Conservation (phyloP, 2,329 filamentous ascomycete species). For the Lachnellula arida region DNA sequence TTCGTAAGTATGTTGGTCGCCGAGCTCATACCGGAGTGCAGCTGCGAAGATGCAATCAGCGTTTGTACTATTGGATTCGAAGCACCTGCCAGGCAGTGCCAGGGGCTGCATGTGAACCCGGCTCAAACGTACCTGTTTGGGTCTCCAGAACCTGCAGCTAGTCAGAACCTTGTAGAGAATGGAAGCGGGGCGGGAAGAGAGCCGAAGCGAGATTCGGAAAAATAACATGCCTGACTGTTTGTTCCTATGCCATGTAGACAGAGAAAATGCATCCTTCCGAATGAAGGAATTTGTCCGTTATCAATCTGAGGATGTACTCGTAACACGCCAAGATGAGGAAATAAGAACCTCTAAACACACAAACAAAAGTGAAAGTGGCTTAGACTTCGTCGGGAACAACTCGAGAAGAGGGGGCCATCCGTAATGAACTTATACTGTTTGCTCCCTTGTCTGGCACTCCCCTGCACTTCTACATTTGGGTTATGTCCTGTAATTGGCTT, state of each 20-base stretch:
- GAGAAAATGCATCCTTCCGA: slow-evolving; percentile 2
- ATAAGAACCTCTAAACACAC: too few relatives aligned
- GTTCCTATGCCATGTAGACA: slow-evolving; percentile 8
- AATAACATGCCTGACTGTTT: slow-evolving; percentile 1
- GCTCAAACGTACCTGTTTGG: slow-evolving; percentile 1
- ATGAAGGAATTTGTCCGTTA: not conserved
- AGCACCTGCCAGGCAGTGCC: not conserved
- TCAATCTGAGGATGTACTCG: too few relatives aligned
- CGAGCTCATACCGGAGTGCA: slow-evolving; percentile 11
- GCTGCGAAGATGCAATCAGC: slow-evolving; percentile 1
- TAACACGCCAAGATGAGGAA: too few relatives aligned
- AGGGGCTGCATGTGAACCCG: not conserved
- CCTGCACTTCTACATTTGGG: too few relatives aligned
- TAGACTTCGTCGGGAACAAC: too few relatives aligned
- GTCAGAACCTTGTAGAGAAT: not conserved
- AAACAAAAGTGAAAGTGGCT: too few relatives aligned
- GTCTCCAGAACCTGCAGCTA: slow-evolving; percentile 1
- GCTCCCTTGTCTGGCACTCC: too few relatives aligned
- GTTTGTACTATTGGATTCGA: not conserved
- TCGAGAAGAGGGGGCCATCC: too few relatives aligned
- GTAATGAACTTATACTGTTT: too few relatives aligned
- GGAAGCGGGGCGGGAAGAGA: not conserved
- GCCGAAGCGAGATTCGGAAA: not conserved
- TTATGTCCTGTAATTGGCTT: too few relatives aligned
- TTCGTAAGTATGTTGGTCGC: slow-evolving; percentile 11